Evolutionary conservation across 345 rosid genomes (phyloP).

Genomic region (Leavenworthia alabamica): DNA sequence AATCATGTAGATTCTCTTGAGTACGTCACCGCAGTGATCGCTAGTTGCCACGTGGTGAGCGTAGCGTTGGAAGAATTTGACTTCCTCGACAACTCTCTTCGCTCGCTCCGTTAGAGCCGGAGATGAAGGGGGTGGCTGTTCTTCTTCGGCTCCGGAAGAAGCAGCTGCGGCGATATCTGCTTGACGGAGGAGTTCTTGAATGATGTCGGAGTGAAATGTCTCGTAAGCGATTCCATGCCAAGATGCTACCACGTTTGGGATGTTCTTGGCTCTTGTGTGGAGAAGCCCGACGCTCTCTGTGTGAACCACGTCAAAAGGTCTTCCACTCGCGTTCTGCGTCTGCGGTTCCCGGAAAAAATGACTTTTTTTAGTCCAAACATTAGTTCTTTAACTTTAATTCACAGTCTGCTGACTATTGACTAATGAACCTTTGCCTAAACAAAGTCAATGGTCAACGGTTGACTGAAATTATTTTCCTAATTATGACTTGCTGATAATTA

Average conservation of each 20-base stretch:
- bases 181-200: slow-evolving; percentile 65
- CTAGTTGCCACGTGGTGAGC: slow-evolving; percentile 91
- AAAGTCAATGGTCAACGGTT: slow-evolving; percentile 1
- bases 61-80: slow-evolving; percentile 74
- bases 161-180: slow-evolving; percentile 1
- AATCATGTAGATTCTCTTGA: slow-evolving; percentile 86
- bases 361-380: not conserved
- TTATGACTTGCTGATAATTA: not conserved
- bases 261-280: slow-evolving; percentile 67
- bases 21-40: slow-evolving; percentile 83
- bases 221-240: slow-evolving; percentile 97
- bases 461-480: not conserved
- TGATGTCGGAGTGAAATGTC: slow-evolving; percentile 80
- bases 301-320: slow-evolving; percentile 79
- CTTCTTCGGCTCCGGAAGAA: not conserved
- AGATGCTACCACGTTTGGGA: slow-evolving; percentile 57
- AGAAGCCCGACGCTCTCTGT: slow-evolving; percentile 78
- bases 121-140: slow-evolving; percentile 46
- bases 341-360: not conserved
- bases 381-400: not conserved
- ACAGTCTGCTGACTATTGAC: not conserved
- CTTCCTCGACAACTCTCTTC: slow-evolving; percentile 64
- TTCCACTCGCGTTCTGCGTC: slow-evolving; percentile 55
- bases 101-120: slow-evolving; percentile 52
- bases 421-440: not conserved